Base-by-base conservation (phyloP, 176 grass and related monocot species). In the Carex scoparia region DNA sequence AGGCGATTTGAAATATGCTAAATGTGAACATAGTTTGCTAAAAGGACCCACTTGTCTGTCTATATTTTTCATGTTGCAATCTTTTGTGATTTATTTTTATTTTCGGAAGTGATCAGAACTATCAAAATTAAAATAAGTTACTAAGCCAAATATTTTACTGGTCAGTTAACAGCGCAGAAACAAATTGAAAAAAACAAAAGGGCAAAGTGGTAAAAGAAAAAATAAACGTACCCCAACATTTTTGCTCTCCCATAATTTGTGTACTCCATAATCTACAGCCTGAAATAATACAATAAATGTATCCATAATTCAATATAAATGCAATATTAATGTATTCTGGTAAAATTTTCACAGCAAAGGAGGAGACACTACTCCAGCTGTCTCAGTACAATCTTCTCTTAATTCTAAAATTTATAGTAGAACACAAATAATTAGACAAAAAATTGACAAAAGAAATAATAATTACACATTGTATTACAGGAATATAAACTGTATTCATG, bases 161-260 rank as follows among this genome's bases (percentile, higher is more conserved):
- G 18, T 5, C 1, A 85, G 23, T 14, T 14, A 23, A 55, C 70
- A 2, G 77, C 2, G 35, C 30, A 48, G 27, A 66, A 37, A 31
- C 38, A 38, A 38, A 33, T 37, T 68, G 32, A 15, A 68, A 68
- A 37, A 38, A 6, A 75, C 48, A 16, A 6, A 75, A 37, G 14
- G 3, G 32, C 14, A 57, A 38, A 63, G 1, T 1, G 44, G 31
- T 30, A 53, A 32, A 23, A 51, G 49, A 37, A 46, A 23, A 84
- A 18, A 86, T 11, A 81, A 73, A 27, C 13, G 81, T 90, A 97
- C 91, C 85, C 92, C 90, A 56, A 89, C 2, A 74, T 97, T 97
- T 81, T 97, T 97, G 84, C 83, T 86, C 65, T 97, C 88, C 92
- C 94, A 97, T 54, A 94, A 13, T 81, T 92, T 97, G 79, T 89